Evolutionary conservation across 2,329 filamentous ascomycete species (phyloP).

Genomic region (Cyanodermella asteris): DNA sequence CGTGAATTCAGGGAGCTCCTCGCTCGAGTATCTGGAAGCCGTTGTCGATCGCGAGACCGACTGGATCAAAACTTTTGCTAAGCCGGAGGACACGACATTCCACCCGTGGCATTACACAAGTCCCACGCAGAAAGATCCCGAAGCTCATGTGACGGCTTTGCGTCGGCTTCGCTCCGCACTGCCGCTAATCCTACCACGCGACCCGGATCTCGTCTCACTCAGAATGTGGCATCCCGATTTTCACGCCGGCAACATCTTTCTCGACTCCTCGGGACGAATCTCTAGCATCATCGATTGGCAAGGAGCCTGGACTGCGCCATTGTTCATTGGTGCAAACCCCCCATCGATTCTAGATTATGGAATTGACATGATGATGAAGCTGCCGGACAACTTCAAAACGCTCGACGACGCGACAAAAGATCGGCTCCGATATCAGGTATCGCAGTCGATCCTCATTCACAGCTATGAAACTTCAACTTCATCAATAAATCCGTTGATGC

Average conservation of each 20-base stretch:
- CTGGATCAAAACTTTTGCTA: too few species aligned
- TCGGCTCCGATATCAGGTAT: too few species aligned
- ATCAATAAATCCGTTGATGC: too few species aligned
- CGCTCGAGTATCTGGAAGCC: slow-evolving; percentile 1
- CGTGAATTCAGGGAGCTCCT: too few species aligned
- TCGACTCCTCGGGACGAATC: slow-evolving; percentile 10
- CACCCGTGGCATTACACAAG: neutral
- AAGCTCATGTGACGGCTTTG: neutral
- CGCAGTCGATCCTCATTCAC: too few species aligned
- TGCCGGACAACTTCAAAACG: too few species aligned
- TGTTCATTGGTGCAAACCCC: slow-evolving; percentile 3
- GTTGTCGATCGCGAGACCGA: neutral
- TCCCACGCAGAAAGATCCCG: neutral
- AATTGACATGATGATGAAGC: too few species aligned
- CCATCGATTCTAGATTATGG: slow-evolving; percentile 3
- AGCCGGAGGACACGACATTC: too few species aligned
- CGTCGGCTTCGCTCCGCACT: neutral
- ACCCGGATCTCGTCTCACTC: slow-evolving; percentile 9
- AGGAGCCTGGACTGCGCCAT: slow-evolving; percentile 4
- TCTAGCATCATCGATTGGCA: slow-evolving; percentile 14
- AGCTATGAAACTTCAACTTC: too few species aligned
- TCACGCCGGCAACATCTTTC: slow-evolving; percentile 12
- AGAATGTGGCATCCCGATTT: slow-evolving; percentile 12
- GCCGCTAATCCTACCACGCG: slow-evolving; percentile 3
- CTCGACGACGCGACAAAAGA: too few species aligned